Evolutionary conservation across 257 asterid genomes (phyloP).

Genomic region (Scutellaria baicalensis): DNA sequence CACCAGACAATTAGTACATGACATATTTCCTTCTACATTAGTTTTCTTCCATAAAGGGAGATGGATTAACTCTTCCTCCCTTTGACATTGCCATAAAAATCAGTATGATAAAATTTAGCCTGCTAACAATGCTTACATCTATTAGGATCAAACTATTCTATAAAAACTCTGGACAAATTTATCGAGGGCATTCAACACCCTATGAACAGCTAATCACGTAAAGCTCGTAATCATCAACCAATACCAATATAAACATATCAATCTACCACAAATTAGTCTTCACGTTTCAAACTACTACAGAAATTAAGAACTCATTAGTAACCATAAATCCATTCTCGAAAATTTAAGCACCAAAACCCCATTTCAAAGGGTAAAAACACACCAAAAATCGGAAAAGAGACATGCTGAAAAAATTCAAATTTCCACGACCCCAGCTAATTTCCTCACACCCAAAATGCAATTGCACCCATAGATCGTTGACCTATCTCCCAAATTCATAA

Average conservation of each 20-base stretch:
- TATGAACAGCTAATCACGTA: slow-evolving; percentile 1
- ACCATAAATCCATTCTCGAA: not conserved
- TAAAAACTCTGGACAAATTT: not conserved
- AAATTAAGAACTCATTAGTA: not conserved
- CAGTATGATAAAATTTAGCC: not conserved
- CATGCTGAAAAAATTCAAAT: not conserved
- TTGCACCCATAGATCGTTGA: slow-evolving; percentile 16
- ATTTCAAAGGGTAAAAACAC: not conserved
- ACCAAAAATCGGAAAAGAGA: not conserved
- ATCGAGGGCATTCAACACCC: not conserved
- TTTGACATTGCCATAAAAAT: not conserved
- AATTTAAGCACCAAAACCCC: not conserved
- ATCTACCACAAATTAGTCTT: not conserved
- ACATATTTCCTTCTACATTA: not conserved
- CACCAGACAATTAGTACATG: not conserved
- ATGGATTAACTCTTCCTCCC: not conserved
- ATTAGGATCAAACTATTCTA: not conserved
- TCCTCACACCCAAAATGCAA: slow-evolving; percentile 6
- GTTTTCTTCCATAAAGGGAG: not conserved
- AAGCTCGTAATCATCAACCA: not conserved
- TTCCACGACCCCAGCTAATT: slow-evolving; percentile 6
- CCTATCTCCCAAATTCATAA: slow-evolving; percentile 8
- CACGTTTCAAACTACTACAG: not conserved
- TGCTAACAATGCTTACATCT: not conserved
- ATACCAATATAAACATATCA: not conserved